Percentiles rank a stretch among this genome's conserved stretches.
Conservation (phyloP, 441 rosid species). For the Aquilaria agallochum region DNA sequence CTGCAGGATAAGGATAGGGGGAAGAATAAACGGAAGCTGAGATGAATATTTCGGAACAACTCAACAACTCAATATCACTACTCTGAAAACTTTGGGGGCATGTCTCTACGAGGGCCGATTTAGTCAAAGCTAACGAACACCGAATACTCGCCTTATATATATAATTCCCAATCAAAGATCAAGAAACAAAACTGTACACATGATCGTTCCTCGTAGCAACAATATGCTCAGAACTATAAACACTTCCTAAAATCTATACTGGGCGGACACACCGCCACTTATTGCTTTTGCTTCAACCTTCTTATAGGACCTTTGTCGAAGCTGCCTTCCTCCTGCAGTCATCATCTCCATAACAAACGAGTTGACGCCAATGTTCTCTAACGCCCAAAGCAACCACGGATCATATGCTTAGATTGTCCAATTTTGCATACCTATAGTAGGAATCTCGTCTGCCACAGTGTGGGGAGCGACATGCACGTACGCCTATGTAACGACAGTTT, state of each 20-base stretch:
- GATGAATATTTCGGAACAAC: too few species aligned
- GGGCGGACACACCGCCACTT: background rate
- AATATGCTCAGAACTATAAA: slow-evolving; percentile 17
- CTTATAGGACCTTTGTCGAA: background rate
- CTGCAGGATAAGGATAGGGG: too few species aligned
- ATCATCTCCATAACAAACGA: background rate
- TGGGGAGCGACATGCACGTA: slow-evolving; percentile 1
- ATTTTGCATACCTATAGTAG: too few species aligned
- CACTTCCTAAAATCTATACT: slow-evolving; percentile 12
- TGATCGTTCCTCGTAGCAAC: slow-evolving; percentile 20
- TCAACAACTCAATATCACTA: too few species aligned
- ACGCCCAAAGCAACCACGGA: too few species aligned
- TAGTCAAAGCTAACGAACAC: too few species aligned
- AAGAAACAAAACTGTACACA: slow-evolving; percentile 38
- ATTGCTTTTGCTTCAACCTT: background rate
- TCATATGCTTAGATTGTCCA: too few species aligned
- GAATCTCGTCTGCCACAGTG: background rate
- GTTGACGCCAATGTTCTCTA: too few species aligned
- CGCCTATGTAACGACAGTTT: slow-evolving; percentile 38
- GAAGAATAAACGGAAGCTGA: too few species aligned
- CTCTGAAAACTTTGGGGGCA: too few species aligned
- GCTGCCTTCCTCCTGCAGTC: background rate
- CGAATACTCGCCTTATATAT: too few species aligned
- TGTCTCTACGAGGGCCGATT: too few species aligned
- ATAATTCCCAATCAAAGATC: slow-evolving; percentile 9